Conservation (phyloP, 1,284 basidiomycete species). For the Ganoderma resinaceum region DNA sequence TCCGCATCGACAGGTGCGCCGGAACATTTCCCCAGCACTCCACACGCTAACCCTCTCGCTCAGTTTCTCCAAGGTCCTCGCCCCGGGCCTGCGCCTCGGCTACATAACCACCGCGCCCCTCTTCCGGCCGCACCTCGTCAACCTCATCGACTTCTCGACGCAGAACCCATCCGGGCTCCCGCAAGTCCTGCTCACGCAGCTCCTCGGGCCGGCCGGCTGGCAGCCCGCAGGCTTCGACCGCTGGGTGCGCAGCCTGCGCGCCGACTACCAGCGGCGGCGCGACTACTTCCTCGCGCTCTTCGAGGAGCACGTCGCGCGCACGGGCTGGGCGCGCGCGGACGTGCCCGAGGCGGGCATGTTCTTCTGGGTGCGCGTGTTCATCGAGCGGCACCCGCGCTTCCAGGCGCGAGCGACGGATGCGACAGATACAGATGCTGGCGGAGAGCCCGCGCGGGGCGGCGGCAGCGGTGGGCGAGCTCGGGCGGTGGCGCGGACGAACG, state of each 20-base stretch:
- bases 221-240: conserved; percentile 46
- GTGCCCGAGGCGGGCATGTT: conserved; percentile 53
- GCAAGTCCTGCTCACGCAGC: conserved; percentile 47
- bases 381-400: conserved; percentile 45
- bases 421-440: background rate
- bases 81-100: conserved; percentile 51
- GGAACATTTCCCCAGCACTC: too few species aligned
- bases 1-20: conserved; percentile 44
- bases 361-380: conserved; percentile 44
- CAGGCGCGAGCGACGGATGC: background rate
- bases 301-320: conserved; percentile 38
- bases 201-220: conserved; percentile 48
- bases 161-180: conserved; percentile 51
- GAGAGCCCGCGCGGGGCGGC: background rate
- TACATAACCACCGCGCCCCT: conserved; percentile 48
- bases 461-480: background rate
- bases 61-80: conserved; percentile 48
- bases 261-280: conserved; percentile 50
- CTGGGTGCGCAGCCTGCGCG: conserved; percentile 47
- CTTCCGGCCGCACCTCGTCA: conserved; percentile 44
- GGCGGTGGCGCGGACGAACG: conserved; percentile 38
- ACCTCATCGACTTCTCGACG: conserved; percentile 46
- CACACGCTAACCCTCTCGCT: background rate
- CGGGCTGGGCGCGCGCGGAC: conserved; percentile 40
- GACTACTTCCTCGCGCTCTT: conserved; percentile 47